A percentile compares a stretch with the other conserved stretches of the same genome.
phyloP scores from a whole-genome alignment of 768 basidiomycete genomes.

The Lenzites betulinus region DNA sequence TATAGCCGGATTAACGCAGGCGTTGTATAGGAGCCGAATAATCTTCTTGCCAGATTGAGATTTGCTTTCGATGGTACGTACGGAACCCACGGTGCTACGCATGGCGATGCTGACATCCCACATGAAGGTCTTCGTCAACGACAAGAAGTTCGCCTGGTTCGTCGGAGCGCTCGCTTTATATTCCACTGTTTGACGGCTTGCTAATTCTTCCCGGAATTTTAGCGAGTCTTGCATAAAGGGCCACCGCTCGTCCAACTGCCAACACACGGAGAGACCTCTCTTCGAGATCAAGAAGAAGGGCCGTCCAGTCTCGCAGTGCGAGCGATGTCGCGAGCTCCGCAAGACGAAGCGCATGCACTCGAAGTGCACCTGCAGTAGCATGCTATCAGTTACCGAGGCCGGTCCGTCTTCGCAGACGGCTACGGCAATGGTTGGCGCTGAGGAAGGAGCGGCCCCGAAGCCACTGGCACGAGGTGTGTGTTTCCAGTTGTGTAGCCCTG shows the following conservation, averaged over 20 bases:
- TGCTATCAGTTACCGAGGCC: conserved; percentile 26
- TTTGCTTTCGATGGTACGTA: conserved; percentile 13
- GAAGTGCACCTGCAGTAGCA: conserved; percentile 65
- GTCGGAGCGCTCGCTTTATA: conserved; percentile 15
- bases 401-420: conserved; percentile 8
- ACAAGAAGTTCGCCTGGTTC: conserved; percentile 75
- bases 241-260: conserved; percentile 87
- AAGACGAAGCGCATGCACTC: conserved; percentile 81
- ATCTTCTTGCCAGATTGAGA: not conserved
- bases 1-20: not conserved
- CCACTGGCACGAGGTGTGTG: conserved; percentile 48
- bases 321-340: conserved; percentile 78
- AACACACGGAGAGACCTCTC: conserved; percentile 85
- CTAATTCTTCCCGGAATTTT: conserved; percentile 20
- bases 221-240: conserved; percentile 96
- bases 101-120: not conserved
- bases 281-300: conserved; percentile 95
- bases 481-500: too few relatives aligned
- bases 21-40: not conserved
- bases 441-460: conserved; percentile 3
- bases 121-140: conserved; percentile 68
- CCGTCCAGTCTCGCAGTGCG: conserved; percentile 88
- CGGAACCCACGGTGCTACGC: not conserved
- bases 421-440: not conserved
- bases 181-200: not conserved